A percentile compares a stretch with the other conserved stretches of the same genome.
phyloP scores from a whole-genome alignment of 176 grass and related monocot species.

The Carex myosuroides region DNA sequence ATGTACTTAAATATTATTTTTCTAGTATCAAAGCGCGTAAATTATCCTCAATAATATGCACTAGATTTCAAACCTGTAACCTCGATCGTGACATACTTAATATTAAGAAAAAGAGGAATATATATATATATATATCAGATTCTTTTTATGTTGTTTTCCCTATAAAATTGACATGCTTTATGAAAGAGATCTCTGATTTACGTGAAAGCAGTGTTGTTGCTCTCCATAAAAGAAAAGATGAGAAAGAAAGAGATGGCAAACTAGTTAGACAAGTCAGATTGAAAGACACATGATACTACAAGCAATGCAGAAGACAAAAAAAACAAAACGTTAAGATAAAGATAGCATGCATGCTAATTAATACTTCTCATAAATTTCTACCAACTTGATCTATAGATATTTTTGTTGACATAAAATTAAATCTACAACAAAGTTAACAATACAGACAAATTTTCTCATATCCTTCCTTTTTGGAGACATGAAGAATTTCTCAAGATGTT shows the following conservation, averaged over 20 bases:
- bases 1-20: background rate
- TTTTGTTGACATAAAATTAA: background rate
- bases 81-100: background rate
- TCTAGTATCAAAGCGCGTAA: background rate
- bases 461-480: background rate
- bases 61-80: background rate
- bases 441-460: background rate
- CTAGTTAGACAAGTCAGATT: background rate
- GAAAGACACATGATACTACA: background rate
- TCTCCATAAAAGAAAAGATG: constrained; percentile 13
- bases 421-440: background rate
- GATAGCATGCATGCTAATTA: background rate
- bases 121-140: background rate
- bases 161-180: background rate
- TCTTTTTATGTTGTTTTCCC: background rate
- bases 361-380: background rate
- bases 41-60: background rate
- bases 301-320: background rate
- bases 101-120: background rate
- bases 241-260: background rate
- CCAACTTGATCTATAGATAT: background rate
- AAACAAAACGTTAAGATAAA: background rate
- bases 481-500: background rate
- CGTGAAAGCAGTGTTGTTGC: constrained; percentile 12
- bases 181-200: constrained; percentile 13